These are phyloP conservation scores for Naumovozyma castellii DNA, from an alignment of 805 yeast genomes.

Conservation along the genomic window DNA sequence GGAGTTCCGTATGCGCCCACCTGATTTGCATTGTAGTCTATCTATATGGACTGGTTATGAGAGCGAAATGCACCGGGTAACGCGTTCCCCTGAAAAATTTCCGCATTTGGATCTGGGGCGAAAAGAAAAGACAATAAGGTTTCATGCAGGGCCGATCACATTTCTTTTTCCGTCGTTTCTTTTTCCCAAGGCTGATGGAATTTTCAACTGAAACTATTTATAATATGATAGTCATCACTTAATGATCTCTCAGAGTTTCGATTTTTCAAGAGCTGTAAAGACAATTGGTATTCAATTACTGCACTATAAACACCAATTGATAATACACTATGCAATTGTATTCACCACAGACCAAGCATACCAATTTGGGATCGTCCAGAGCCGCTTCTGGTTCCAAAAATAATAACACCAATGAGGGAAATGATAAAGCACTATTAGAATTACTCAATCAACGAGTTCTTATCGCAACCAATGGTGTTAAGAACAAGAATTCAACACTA, in stretches of 20 bases:
- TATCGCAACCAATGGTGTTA: background rate
- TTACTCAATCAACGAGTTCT: conserved; percentile 1
- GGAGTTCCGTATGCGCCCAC: conserved; percentile 17
- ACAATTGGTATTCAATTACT: too few relatives aligned
- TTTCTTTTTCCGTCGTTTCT: background rate
- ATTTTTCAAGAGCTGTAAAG: too few relatives aligned
- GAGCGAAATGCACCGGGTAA: too few relatives aligned
- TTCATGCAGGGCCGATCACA: background rate
- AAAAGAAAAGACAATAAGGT: background rate
- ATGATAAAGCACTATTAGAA: background rate
- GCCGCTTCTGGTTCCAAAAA: background rate
- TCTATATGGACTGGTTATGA: too few relatives aligned
- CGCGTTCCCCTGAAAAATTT: too few relatives aligned
- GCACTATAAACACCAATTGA: background rate
- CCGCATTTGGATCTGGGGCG: background rate
- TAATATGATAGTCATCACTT: too few relatives aligned
- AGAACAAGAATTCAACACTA: background rate
- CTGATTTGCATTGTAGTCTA: too few relatives aligned
- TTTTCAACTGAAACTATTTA: too few relatives aligned
- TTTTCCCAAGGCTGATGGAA: too few relatives aligned
- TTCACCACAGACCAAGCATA: conserved; percentile 2
- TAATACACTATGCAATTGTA: conserved; percentile 1
- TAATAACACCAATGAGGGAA: background rate
- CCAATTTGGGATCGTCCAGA: background rate
- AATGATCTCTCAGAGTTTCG: too few relatives aligned